Base-by-base conservation (phyloP, 192 early-diverging fungal genomes). In the Podila clonocystis region DNA sequence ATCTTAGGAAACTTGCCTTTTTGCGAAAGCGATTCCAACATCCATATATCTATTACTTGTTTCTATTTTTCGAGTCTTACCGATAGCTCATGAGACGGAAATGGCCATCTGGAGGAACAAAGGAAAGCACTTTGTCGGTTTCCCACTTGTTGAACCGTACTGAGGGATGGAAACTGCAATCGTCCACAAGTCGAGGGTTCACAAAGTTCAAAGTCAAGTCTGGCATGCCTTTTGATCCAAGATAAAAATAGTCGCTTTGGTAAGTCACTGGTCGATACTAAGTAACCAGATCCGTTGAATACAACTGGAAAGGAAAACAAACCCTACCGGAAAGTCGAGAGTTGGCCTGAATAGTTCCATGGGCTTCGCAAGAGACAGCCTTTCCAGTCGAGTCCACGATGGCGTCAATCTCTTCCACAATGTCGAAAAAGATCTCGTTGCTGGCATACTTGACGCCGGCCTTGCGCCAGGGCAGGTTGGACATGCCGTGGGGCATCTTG, bases 341-440 rank as follows among this genome's bases (percentile, higher is more conserved):
- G 62, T 92, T 93, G 73, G 94, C 93, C 24, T 85, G 75, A 41
- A 99, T 91, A 59, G 90, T 85, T 26, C 97, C 97, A 72, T 92
- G 89, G 9, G 95, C 91, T 62, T 93, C 93, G 28, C 91, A 94
- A 7, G 91, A 89, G 2, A 94, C 87, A 13, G 95, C 83, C 22
- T 89, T 82, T 22, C 93, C 94, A 68, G 87, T 89, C 19, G 90
- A 83, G 74, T 95, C 94, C 13, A 96, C 82, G 17, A 95, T 92
- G 4, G 92, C 91, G 83, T 99, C 94, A 31, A 99, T 87, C 36
- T 93, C 92, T 85, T 99, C 97, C 22, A 93, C 83, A 26, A 99
- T 88, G 74, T 99, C 97, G 72, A 99, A 92, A 73, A 94, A 97
- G 64, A 99, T 93, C 83, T 99, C 96, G 86, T 99, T 99, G 58